Evolutionary conservation across 441 rosid species (phyloP).

Genomic region (Geranium incanum): DNA sequence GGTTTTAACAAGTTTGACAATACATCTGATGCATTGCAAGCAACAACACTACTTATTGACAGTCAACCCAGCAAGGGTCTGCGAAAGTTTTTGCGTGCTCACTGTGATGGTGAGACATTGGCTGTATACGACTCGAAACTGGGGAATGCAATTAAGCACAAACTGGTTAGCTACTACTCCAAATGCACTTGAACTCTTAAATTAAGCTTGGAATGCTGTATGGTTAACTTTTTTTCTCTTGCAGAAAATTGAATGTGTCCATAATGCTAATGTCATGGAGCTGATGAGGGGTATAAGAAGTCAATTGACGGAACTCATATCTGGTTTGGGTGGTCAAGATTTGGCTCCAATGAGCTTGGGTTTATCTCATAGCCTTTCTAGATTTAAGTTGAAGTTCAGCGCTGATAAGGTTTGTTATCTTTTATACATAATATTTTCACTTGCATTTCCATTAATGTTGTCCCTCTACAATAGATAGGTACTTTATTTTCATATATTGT

Average conservation of each 20-base stretch:
- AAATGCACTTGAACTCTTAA: not conserved
- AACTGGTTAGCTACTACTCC: too few relatives aligned
- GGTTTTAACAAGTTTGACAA: constrained; percentile 82
- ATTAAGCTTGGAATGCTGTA: not conserved
- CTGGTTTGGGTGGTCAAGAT: constrained; percentile 75
- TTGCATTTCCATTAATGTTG: not conserved
- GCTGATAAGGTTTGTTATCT: constrained; percentile 63
- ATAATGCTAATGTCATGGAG: not conserved
- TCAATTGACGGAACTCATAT: constrained; percentile 76
- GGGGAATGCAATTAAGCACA: constrained; percentile 74
- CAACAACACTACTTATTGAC: constrained; percentile 57
- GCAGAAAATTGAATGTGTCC: constrained; percentile 65
- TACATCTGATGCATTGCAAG: constrained; percentile 81
- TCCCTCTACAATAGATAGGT: too few relatives aligned
- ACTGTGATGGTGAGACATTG: constrained; percentile 60
- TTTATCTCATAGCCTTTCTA: constrained; percentile 77
- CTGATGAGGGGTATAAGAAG: constrained; percentile 69
- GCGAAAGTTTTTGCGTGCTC: constrained; percentile 38
- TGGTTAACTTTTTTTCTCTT: not conserved
- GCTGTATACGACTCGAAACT: constrained; percentile 90
- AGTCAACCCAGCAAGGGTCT: constrained; percentile 49
- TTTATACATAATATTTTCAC: not conserved
- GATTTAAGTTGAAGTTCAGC: constrained; percentile 85
- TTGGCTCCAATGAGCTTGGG: constrained; percentile 96
- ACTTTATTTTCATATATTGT: not conserved